phyloP scores from a whole-genome alignment of 352 stramenopile genomes.

The Phytophthora uliginosa region DNA sequence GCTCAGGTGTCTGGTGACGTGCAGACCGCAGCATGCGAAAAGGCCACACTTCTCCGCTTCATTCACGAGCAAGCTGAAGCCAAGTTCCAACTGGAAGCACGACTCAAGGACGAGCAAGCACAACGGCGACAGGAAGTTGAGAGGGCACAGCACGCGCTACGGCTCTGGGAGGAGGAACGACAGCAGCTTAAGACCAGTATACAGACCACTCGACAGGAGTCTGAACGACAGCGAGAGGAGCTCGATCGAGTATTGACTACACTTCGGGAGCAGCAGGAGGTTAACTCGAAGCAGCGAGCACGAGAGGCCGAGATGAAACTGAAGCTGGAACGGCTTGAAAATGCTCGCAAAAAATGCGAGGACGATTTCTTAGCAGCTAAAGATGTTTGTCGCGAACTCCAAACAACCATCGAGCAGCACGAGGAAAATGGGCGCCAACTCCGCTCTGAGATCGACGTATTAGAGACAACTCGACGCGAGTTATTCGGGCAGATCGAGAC shows the following conservation, averaged over 20 bases:
- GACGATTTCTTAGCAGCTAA: constrained; percentile 67
- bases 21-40: constrained; percentile 75
- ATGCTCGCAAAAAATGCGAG: constrained; percentile 43
- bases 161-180: constrained; percentile 57
- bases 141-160: constrained; percentile 43
- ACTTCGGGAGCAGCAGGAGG: constrained; percentile 49
- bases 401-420: constrained; percentile 52
- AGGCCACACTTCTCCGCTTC: constrained; percentile 77
- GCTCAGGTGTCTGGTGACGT: constrained; percentile 47
- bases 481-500: constrained; percentile 53
- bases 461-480: constrained; percentile 42
- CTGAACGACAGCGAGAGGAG: constrained; percentile 41
- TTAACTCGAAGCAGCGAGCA: constrained; percentile 38
- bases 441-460: constrained; percentile 27
- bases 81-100: constrained; percentile 72
- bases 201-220: constrained; percentile 41
- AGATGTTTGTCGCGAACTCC: constrained; percentile 59
- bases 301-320: constrained; percentile 47
- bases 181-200: constrained; percentile 46
- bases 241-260: constrained; percentile 33
- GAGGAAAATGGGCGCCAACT: constrained; percentile 34
- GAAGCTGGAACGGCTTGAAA: constrained; percentile 45
- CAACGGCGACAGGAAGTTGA: constrained; percentile 43
- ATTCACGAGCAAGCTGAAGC: constrained; percentile 80
- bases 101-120: constrained; percentile 62